Evolutionary conservation across 306 rosid species (phyloP).

Genomic region (Malus asiatica): DNA sequence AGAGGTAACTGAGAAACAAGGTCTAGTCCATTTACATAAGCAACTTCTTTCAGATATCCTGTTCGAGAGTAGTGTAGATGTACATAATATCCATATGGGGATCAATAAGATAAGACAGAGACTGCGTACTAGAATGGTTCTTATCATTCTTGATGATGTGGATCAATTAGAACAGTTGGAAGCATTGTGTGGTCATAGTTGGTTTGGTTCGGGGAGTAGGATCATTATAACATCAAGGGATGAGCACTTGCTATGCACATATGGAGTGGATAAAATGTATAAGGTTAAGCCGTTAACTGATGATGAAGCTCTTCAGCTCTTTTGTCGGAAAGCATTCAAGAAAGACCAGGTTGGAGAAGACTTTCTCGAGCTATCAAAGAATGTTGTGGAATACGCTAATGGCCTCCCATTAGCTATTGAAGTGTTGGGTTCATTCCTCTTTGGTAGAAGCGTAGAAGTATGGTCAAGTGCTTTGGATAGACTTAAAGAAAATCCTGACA

Average conservation of each 20-base stretch:
- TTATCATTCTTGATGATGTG: slow-evolving; percentile 12
- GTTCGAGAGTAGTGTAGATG: not conserved
- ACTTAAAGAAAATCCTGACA: not conserved
- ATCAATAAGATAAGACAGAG: not conserved
- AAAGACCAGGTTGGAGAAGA: not conserved
- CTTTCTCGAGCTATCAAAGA: not conserved
- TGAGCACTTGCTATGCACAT: not conserved
- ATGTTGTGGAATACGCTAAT: not conserved
- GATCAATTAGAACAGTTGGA: not conserved
- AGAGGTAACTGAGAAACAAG: not conserved
- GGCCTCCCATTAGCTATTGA: slow-evolving; percentile 16
- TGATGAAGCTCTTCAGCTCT: slow-evolving; percentile 1
- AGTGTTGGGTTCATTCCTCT: slow-evolving; percentile 8
- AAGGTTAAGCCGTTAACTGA: not conserved
- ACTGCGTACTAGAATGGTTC: not conserved
- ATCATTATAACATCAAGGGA: not conserved
- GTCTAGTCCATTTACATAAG: not conserved
- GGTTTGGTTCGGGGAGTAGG: slow-evolving; percentile 10
- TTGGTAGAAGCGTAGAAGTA: not conserved
- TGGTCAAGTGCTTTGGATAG: slow-evolving; percentile 11
- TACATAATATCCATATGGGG: not conserved
- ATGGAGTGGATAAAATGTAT: not conserved
- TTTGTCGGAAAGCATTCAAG: not conserved
- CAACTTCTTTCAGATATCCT: not conserved
- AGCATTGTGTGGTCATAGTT: not conserved